These are phyloP conservation scores for Ophidiomyces ophidiicola DNA, from an alignment of 2,329 filamentous ascomycete genomes.

Conservation along the genomic window DNA sequence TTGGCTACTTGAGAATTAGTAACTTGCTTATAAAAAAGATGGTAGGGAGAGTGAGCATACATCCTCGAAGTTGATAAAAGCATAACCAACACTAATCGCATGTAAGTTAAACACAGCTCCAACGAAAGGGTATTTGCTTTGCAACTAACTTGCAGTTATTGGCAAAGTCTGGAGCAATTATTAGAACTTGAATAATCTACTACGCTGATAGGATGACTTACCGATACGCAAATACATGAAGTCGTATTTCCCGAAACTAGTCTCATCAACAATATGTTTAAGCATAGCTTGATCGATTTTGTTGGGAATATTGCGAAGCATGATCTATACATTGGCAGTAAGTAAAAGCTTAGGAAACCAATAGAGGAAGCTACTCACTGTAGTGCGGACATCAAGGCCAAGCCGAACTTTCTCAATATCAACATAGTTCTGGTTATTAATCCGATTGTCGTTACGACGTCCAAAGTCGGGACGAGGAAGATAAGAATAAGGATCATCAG, in stretches of 20 bases:
- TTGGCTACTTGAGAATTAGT: slow-evolving; percentile 44
- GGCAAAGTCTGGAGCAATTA: slow-evolving; percentile 49
- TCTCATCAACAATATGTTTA: slow-evolving; percentile 66
- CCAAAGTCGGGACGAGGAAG: slow-evolving; percentile 22
- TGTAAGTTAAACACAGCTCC: slow-evolving; percentile 4
- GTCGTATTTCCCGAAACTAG: slow-evolving; percentile 72
- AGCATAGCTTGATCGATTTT: slow-evolving; percentile 64
- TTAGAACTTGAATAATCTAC: slow-evolving; percentile 9
- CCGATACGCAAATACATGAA: slow-evolving; percentile 89
- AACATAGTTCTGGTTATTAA: slow-evolving; percentile 34
- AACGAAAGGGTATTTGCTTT: neutral
- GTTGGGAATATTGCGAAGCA: slow-evolving; percentile 91
- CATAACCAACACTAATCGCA: slow-evolving; percentile 68
- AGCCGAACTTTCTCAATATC: slow-evolving; percentile 36
- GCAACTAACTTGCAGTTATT: slow-evolving; percentile 66
- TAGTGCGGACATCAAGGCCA: slow-evolving; percentile 62
- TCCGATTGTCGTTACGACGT: slow-evolving; percentile 21
- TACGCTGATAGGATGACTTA: slow-evolving; percentile 19
- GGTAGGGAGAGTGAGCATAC: slow-evolving; percentile 38
- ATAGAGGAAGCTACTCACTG: slow-evolving; percentile 40
- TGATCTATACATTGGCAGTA: slow-evolving; percentile 49
- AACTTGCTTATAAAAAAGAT: slow-evolving; percentile 3
- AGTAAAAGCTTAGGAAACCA: neutral
- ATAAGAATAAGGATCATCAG: slow-evolving; percentile 22
- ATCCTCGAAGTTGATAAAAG: slow-evolving; percentile 88